Conservation (phyloP, 2,329 filamentous ascomycete genomes). For the Colletotrichum destructivum region DNA sequence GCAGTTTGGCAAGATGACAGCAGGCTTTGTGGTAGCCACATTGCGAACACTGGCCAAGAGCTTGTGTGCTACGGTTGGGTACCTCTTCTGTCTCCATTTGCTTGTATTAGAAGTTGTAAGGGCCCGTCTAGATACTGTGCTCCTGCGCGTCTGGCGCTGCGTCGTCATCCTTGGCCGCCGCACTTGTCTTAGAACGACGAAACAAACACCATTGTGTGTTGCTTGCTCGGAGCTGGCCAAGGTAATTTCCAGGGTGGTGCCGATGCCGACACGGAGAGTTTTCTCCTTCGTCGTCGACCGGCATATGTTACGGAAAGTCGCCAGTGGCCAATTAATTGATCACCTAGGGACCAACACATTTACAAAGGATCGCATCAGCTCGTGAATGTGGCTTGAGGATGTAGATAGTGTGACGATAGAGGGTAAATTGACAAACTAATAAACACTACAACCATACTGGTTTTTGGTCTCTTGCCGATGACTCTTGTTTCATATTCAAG, state of each 20-base stretch:
- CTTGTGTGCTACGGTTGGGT: neutral
- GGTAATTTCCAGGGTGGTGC: neutral
- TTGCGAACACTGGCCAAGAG: constrained; percentile 9
- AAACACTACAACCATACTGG: no score
- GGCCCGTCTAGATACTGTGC: neutral
- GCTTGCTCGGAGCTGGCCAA: neutral
- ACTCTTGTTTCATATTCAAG: no score
- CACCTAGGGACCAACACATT: neutral
- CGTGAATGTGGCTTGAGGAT: neutral
- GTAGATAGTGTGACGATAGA: no score
- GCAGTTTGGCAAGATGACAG: constrained; percentile 9
- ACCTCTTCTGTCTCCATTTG: constrained; percentile 8
- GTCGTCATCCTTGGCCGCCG: constrained; percentile 7
- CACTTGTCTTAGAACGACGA: neutral
- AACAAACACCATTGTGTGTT: neutral
- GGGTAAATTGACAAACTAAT: no score
- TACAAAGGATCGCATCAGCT: neutral
- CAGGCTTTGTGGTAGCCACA: constrained; percentile 1
- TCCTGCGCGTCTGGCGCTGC: neutral
- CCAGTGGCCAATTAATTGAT: neutral
- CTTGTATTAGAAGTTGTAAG: neutral
- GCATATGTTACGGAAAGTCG: neutral
- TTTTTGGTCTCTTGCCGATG: no score
- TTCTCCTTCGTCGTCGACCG: neutral
- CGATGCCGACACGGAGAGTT: neutral